These are phyloP conservation scores for Termitomyces bulborhizus DNA, from an alignment of 768 basidiomycete genomes.

Conservation along the genomic window DNA sequence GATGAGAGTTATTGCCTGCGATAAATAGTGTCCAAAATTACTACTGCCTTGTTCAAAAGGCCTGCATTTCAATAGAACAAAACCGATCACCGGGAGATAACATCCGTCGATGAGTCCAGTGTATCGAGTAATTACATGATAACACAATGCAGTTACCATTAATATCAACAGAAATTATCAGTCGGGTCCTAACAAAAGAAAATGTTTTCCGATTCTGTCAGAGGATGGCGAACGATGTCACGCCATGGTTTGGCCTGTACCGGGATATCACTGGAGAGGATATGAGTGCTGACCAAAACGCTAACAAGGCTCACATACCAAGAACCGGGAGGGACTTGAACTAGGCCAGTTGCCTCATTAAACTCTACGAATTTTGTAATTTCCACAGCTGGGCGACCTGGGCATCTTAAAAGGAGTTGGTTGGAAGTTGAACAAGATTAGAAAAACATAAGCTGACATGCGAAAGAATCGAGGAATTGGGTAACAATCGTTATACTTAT, in stretches of 20 bases:
- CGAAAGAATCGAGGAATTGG: conserved; percentile 72
- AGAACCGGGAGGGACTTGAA: conserved; percentile 39
- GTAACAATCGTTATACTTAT: conserved; percentile 47
- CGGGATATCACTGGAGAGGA: conserved; percentile 18
- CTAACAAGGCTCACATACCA: conserved; percentile 26
- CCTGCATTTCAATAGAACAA: not conserved
- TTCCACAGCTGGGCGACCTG: conserved; percentile 59
- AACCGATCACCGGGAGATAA: not conserved
- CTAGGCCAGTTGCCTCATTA: conserved; percentile 39
- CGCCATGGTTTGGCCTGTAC: conserved; percentile 19
- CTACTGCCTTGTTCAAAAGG: no score
- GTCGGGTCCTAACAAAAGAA: not conserved
- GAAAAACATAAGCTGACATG: conserved; percentile 39
- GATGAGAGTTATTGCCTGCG: not conserved
- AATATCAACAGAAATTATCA: not conserved
- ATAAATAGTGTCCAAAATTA: not conserved
- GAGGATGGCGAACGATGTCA: conserved; percentile 11
- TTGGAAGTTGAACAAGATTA: not conserved
- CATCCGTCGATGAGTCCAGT: not conserved
- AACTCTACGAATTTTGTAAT: conserved; percentile 53
- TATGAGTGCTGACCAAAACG: not conserved
- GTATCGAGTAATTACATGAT: not conserved
- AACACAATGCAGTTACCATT: not conserved
- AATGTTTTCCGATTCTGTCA: not conserved
- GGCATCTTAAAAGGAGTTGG: conserved; percentile 43